Percentiles rank a stretch among this genome's conserved stretches.
Conservation (phyloP, 495 filamentous ascomycete genomes). For the Penicillium soppii region DNA sequence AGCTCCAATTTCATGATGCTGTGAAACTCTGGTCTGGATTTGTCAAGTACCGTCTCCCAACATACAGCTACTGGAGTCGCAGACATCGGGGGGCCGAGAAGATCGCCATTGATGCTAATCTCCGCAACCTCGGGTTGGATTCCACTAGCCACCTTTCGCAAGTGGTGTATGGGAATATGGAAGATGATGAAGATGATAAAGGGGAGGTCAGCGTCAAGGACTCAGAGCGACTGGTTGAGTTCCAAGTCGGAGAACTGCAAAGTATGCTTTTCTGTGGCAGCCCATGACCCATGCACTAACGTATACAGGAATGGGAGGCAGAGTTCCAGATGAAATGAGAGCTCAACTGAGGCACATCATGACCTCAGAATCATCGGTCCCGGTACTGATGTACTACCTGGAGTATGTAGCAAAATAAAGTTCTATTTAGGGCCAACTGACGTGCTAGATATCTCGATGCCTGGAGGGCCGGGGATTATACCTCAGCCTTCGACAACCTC, state of each 20-base stretch:
- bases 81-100: constrained; percentile 61
- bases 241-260: constrained; percentile 83
- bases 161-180: constrained; percentile 63
- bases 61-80: constrained; percentile 66
- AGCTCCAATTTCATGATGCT: constrained; percentile 74
- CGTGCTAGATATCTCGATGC: constrained; percentile 72
- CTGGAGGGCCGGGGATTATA: constrained; percentile 88
- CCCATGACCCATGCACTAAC: constrained; percentile 25
- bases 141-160: constrained; percentile 47
- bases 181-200: constrained; percentile 44
- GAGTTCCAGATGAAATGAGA: constrained; percentile 69
- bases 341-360: constrained; percentile 65
- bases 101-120: constrained; percentile 67
- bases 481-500: constrained; percentile 83
- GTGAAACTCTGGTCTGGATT: constrained; percentile 78
- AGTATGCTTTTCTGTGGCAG: constrained; percentile 49
- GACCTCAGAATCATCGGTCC: constrained; percentile 61
- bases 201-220: constrained; percentile 70
- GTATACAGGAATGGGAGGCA: constrained; percentile 56
- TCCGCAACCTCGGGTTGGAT: constrained; percentile 42
- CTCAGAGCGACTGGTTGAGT: constrained; percentile 79
- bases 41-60: constrained; percentile 73
- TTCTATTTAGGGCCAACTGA: background rate
- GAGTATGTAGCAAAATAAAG: constrained; percentile 43
- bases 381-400: constrained; percentile 76